Evolutionary conservation across 129 eudicot species (phyloP).

Genomic region (Pseudognaphalium luteoalbum): DNA sequence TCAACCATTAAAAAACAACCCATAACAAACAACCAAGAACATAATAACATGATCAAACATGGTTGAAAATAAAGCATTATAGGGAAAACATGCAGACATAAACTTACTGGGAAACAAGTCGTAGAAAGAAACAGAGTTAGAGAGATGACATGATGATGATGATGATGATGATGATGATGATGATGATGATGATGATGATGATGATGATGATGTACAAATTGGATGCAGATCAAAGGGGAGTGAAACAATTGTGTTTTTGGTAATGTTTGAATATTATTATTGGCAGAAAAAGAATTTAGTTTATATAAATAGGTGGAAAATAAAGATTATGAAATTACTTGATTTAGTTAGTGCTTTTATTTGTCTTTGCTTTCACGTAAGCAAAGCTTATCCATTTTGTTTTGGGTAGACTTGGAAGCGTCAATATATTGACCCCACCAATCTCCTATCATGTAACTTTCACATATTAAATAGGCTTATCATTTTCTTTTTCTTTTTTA

Average conservation of each 20-base stretch:
- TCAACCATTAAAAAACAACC: not conserved
- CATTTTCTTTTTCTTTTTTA: too few relatives aligned
- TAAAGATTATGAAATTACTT: not conserved
- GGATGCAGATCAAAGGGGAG: not conserved
- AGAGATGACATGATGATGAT: conserved; percentile 15
- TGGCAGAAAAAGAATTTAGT: not conserved
- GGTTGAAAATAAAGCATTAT: not conserved
- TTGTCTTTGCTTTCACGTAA: conserved; percentile 38
- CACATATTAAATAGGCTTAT: not conserved
- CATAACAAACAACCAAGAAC: not conserved
- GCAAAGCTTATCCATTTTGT: conserved; percentile 31
- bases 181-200: too few relatives aligned
- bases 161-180: conserved; percentile 16
- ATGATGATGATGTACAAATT: conserved; percentile 10
- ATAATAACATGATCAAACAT: conserved; percentile 3
- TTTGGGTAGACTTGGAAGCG: conserved; percentile 26
- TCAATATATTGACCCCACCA: conserved; percentile 21
- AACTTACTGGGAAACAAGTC: conserved; percentile 14
- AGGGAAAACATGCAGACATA: not conserved
- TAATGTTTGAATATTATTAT: conserved; percentile 13
- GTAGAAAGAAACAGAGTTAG: conserved; percentile 13
- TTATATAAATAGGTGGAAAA: not conserved
- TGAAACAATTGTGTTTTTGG: not conserved
- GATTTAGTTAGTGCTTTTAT: not conserved
- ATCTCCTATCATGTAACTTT: not conserved